Evolutionary conservation across 306 rosid genomes (phyloP), one percentile per base, ranked within the genome.

Genomic region (Cercis canadensis): DNA sequence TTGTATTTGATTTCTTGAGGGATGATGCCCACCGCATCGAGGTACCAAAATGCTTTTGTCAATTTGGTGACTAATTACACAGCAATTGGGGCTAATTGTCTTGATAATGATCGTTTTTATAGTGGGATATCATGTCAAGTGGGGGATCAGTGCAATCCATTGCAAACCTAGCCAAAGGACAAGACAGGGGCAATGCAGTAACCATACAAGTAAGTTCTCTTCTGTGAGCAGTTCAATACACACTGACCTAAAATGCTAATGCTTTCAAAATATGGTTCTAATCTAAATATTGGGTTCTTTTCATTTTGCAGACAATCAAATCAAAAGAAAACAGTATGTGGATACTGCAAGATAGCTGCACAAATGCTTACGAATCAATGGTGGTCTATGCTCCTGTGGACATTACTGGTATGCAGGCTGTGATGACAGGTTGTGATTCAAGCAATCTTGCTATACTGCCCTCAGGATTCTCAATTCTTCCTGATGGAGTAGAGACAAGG

Each of bases 101-200:
- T 70, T 76, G 61, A 80, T 49, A 61, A 16, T 47, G 32, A 32
- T 67, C 37, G 53, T 65, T 66, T 55, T 54, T 16, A 56, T 49
- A 94, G 99, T 95, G 99, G 99, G 97, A 95, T 65, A 87, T 87
- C 33, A 84, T 95, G 91, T 77, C 88, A 4, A 89, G 67, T 53
- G 90, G 91, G n/a, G 94, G 86, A 4, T n/a, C 83, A 41, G 97
- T 87, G 43, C 87, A 91, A 65, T 67, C 85, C 34, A 82, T 91
- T 12, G 96, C 99, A 40, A 91, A 89, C 83, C 83, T 91, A 46
- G 83, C 99, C 45, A 91, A 95, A 73, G 99, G 99, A 68, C 95
- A 95, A 78, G 99, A 95, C 76, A 80, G 99, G 36, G 97, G 99
- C 86, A 95, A 95, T 78, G 81, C 96, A 17, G 99, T 89, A 34